These are phyloP conservation scores for Dioscorea dumetorum DNA, from an alignment of 106 monocot species.

Conservation along the genomic window DNA sequence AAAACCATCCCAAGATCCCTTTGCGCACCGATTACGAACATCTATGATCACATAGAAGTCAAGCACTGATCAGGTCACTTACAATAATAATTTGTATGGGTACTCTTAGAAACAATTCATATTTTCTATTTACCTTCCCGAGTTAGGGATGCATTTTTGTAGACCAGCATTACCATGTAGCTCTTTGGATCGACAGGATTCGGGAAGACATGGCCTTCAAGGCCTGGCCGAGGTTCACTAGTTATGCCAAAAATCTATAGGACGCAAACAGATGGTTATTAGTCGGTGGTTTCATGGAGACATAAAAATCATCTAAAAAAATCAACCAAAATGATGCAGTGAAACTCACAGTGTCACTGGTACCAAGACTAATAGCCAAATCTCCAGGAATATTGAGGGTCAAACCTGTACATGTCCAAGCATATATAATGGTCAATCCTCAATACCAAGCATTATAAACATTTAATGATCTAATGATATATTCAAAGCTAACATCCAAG, in stretches of 20 bases:
- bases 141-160: slow-evolving; percentile 93
- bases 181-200: slow-evolving; percentile 90
- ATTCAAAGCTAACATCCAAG: too few species aligned
- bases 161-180: slow-evolving; percentile 96
- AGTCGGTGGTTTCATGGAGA: too few species aligned
- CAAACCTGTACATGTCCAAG: slow-evolving; percentile 48
- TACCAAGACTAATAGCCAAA: slow-evolving; percentile 95
- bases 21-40: slow-evolving; percentile 53
- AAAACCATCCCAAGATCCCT: slow-evolving; percentile 67
- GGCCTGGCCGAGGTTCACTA: slow-evolving; percentile 56
- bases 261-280: too few species aligned
- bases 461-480: too few species aligned
- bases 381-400: slow-evolving; percentile 86
- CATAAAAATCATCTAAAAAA: too few species aligned
- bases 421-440: background rate
- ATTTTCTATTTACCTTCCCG: slow-evolving; percentile 65
- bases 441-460: background rate
- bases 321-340: background rate
- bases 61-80: background rate
- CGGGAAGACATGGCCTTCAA: slow-evolving; percentile 96
- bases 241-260: slow-evolving; percentile 91
- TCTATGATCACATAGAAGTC: slow-evolving; percentile 26
- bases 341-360: slow-evolving; percentile 87
- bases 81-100: background rate
- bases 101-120: background rate